Base-by-base conservation (phyloP, 2,329 filamentous ascomycete genomes). In the Hypomyces rosellus region DNA sequence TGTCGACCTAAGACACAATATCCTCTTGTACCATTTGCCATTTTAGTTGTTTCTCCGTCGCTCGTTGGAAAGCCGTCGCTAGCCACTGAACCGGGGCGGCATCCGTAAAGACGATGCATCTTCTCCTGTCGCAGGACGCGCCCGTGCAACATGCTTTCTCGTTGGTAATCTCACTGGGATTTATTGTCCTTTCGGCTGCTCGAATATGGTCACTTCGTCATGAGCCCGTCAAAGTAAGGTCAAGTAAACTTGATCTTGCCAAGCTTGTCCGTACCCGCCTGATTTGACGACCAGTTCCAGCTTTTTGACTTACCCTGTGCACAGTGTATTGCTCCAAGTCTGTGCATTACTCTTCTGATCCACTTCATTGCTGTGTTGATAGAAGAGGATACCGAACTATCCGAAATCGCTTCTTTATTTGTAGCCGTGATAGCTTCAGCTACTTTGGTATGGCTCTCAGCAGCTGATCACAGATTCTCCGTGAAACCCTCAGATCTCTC, bases 381-480 rank as follows among this genome's bases (percentile, higher is more conserved):
- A 11, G 30, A 22, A 11, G 16, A 34, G 1, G n/a, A 33, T 9
- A 20, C 3, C 22, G 13, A 42, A 18, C 16, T 25, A 39, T 25
- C 44, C 33, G 34, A 20, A 34, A 25, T 18, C 16, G 39, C 12
- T 4, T 43, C 45, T 25, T 13, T 22, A 5, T 18, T 44, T 15
- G 44, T 44, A 39, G 41, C 49, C 2, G 34, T 50, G 37, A 15
- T 38, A 34, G 49, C 38, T 22, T 47, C 45, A 1, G 16, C n/a
- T 4, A 33, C 7, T 14, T 44, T 51, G 39, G 45, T 46, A 15
- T 42, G 44, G 49, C n/a, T 47, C 5, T 39, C 45, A 12, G 33
- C n/a, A 2, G 39, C 22, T 20, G 50, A 52, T 20, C 50, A 52
- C 20, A 52, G 38, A 36, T 42, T 34, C n/a, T 49, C 46, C 15